phyloP scores from a whole-genome alignment of 1,284 basidiomycete genomes.

The Lentinula novae-zelandiae region DNA sequence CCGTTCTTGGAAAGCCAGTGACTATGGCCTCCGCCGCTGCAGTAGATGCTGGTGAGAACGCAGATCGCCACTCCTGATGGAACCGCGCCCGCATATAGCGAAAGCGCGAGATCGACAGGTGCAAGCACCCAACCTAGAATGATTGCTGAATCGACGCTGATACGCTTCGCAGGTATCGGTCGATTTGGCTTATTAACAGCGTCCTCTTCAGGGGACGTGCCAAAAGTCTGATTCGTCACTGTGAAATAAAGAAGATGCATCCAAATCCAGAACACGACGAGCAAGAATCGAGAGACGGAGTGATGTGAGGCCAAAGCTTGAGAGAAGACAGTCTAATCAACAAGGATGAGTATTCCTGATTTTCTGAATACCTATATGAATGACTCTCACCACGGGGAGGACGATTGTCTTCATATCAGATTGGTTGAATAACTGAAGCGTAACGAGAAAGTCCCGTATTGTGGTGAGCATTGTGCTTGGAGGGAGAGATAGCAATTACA shows the following conservation, averaged over 20 bases:
- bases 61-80: background rate
- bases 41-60: slow-evolving; percentile 3
- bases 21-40: slow-evolving; percentile 1
- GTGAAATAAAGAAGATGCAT: slow-evolving; percentile 5
- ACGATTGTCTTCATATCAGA: slow-evolving; percentile 14
- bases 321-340: slow-evolving; percentile 1
- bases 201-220: slow-evolving; percentile 7
- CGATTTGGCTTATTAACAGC: slow-evolving; percentile 11
- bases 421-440: slow-evolving; percentile 8
- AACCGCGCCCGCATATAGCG: background rate
- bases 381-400: background rate
- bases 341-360: background rate
- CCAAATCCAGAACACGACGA: slow-evolving; percentile 10
- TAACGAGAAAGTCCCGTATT: slow-evolving; percentile 1
- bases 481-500: background rate
- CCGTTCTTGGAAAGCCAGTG: slow-evolving; percentile 12
- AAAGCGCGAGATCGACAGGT: background rate
- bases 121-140: slow-evolving; percentile 3
- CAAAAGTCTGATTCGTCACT: slow-evolving; percentile 10
- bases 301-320: background rate
- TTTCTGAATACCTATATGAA: background rate
- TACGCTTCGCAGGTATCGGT: slow-evolving; percentile 11
- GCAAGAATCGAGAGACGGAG: background rate
- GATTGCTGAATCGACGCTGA: slow-evolving; percentile 1
- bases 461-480: background rate